Evolutionary conservation across 176 grass and related monocot species (phyloP), one percentile per base, ranked within the genome.

Genomic region (Chrysopogon serrulatus): DNA sequence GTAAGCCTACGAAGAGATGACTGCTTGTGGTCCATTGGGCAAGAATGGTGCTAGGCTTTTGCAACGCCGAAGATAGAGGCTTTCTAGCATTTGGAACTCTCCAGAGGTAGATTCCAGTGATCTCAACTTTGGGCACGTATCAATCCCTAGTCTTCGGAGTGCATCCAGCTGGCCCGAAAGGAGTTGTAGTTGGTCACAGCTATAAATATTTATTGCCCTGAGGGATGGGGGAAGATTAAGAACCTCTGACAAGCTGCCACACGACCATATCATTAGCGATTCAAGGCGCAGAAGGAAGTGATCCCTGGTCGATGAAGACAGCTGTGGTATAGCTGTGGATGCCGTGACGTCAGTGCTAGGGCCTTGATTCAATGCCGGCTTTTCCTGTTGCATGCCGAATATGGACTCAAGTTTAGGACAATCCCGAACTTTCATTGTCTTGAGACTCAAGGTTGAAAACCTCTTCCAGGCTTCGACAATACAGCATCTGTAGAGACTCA

Each of bases 1-100:
- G 0, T 0, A 65, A 86, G 76, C 1, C 0, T 0, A 12, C 40
- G 13, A 47, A n/a, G n/a, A n/a, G n/a, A n/a, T n/a, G n/a, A n/a
- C n/a, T n/a, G 53, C 65, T 79, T 49, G 40, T 0, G 66, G 66
- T 6, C 9, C 21, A 61, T 40, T 26, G 0, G 76, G 54, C 36
- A 86, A 41, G 10, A 48, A 48, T 18, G 75, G 26, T 26, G 2
- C 7, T 11, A 73, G 32, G 40, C 19, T 63, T 10, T 47, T 1
- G 13, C 67, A 73, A 0, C 1, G 0, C 0, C 0, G 0, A n/a
- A 73, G 24, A 3, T 0, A 0, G 16, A 83, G 26, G 7, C 0
- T 0, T 83, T 72, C 5, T 40, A 79, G 30, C 10, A 9, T 65
- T 17, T 30, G 27, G 13, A 65, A 5, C 31, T 33, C 62, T 65